Conservation (phyloP, 2,329 filamentous ascomycete genomes). For the Neofusicoccum kwambonambiense region DNA sequence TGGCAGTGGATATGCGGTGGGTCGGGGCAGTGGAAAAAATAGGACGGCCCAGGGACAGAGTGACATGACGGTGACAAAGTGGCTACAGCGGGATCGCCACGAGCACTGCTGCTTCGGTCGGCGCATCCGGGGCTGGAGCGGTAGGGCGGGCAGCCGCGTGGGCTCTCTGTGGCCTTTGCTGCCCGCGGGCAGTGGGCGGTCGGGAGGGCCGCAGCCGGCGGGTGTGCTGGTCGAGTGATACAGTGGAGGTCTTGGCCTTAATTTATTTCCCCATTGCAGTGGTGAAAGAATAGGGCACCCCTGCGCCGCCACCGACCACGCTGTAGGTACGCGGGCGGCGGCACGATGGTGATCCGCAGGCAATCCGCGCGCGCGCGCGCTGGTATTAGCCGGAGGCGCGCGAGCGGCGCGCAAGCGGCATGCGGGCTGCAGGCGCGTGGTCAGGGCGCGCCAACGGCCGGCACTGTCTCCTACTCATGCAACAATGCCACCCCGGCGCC, state of each 20-base stretch:
- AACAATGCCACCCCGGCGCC: neutral
- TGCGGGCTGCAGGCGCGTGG: neutral
- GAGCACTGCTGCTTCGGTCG: neutral
- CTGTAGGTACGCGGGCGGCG: neutral
- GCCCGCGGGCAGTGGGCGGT: neutral
- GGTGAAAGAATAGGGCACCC: constrained; percentile 23
- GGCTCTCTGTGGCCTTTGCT: neutral
- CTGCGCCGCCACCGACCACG: constrained; percentile 18
- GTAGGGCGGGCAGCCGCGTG: neutral
- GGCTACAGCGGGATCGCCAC: neutral
- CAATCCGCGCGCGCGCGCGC: neutral
- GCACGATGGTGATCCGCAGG: neutral
- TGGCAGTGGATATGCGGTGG: constrained; percentile 11
- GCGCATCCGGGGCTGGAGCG: neutral
- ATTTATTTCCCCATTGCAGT: constrained; percentile 21
- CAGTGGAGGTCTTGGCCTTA: constrained; percentile 27
- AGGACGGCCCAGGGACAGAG: neutral
- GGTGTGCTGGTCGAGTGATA: constrained; percentile 23
- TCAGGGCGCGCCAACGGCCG: neutral
- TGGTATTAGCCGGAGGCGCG: constrained; percentile 2
- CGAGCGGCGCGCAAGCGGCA: neutral
- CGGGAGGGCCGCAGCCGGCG: neutral
- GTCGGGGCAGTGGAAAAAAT: constrained; percentile 5
- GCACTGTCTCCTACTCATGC: neutral
- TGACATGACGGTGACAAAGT: neutral